Conservation (phyloP, 768 basidiomycete genomes). For the Boletus edulis region DNA sequence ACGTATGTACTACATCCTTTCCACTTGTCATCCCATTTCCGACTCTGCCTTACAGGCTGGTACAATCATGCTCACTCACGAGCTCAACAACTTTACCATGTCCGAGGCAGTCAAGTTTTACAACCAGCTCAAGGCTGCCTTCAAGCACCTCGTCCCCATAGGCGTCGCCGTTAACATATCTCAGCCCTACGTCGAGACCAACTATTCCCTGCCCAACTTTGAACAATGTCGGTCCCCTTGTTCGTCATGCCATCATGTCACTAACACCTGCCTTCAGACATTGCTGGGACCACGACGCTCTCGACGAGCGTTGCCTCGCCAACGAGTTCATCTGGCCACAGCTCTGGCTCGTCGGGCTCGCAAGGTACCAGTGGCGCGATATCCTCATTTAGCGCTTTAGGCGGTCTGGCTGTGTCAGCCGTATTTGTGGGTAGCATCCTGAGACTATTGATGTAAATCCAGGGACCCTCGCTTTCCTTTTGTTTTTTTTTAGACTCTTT, state of each 20-base stretch:
- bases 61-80: constrained; percentile 55
- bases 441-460: constrained; percentile 20
- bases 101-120: constrained; percentile 54
- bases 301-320: neutral
- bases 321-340: constrained; percentile 1
- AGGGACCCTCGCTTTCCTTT: neutral
- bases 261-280: constrained; percentile 11
- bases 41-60: constrained; percentile 35
- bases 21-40: neutral
- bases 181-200: constrained; percentile 51
- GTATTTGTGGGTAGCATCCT: constrained; percentile 13
- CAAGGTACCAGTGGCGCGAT: neutral
- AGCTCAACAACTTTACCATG: constrained; percentile 63
- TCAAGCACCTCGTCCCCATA: constrained; percentile 51
- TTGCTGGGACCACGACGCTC: constrained; percentile 26
- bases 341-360: constrained; percentile 6
- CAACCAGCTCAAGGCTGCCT: constrained; percentile 41
- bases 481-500: too few species aligned
- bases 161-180: constrained; percentile 50
- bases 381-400: constrained; percentile 1
- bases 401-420: constrained; percentile 14
- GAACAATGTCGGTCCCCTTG: constrained; percentile 38
- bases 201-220: constrained; percentile 41
- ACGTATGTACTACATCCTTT: constrained; percentile 23
- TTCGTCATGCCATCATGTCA: neutral